Evolutionary conservation across 306 rosid species (phyloP).

Genomic region (Rubus parviflorus): DNA sequence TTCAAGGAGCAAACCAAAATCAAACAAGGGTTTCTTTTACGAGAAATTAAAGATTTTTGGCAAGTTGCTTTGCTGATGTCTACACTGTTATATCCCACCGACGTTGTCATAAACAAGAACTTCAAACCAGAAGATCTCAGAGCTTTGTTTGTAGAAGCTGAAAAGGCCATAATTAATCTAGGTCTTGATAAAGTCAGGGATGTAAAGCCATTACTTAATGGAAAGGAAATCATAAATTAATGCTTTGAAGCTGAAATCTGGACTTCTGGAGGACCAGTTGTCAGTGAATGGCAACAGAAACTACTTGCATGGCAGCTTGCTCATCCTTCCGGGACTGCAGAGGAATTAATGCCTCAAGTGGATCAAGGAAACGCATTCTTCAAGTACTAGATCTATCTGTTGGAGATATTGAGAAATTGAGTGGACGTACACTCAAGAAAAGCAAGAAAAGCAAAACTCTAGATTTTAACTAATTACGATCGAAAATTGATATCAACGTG

Average conservation of each 20-base stretch:
- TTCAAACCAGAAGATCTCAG: constrained; percentile 27
- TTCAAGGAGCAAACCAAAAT: no score
- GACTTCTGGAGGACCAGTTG: constrained; percentile 63
- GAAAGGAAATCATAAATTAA: constrained; percentile 69
- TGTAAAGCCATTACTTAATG: constrained; percentile 60
- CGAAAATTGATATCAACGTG: no score
- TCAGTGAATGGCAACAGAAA: constrained; percentile 69
- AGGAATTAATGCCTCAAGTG: constrained; percentile 73
- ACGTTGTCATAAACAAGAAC: constrained; percentile 31
- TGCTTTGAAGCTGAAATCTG: constrained; percentile 56
- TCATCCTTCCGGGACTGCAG: constrained; percentile 52
- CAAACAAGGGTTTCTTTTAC: no score
- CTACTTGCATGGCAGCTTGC: constrained; percentile 84
- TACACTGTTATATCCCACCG: constrained; percentile 40
- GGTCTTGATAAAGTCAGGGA: constrained; percentile 69
- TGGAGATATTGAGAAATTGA: neutral
- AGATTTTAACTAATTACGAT: neutral
- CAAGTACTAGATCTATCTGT: neutral
- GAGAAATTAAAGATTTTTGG: no score
- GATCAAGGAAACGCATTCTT: constrained; percentile 47
- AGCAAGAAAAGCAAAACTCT: neutral
- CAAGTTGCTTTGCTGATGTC: no score
- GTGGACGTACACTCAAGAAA: neutral
- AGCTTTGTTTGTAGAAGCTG: constrained; percentile 49
- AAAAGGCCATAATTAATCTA: constrained; percentile 55